These are phyloP conservation scores for Magnaporthiopsis poae DNA, from an alignment of 2,329 filamentous ascomycete species.

Conservation along the genomic window DNA sequence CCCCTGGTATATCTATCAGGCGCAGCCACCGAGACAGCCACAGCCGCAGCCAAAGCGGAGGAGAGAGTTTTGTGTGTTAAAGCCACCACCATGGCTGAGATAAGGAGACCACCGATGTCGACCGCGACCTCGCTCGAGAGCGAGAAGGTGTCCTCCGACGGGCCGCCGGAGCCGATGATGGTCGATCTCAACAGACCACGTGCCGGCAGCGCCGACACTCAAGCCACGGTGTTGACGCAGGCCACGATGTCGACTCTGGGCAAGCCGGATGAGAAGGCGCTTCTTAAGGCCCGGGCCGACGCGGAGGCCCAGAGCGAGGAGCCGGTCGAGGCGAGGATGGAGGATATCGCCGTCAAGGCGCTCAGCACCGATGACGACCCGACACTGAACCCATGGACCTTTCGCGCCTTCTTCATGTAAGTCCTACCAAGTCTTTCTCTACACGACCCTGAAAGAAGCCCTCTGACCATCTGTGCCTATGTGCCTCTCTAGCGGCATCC, in stretches of 20 bases:
- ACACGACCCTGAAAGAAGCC: too few species aligned
- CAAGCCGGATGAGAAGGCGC: neutral
- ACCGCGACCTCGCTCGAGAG: neutral
- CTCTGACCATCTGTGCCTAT: constrained; percentile 4
- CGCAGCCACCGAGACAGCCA: neutral
- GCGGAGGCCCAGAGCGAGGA: constrained; percentile 6
- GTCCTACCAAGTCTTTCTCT: neutral
- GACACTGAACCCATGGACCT: constrained; percentile 15
- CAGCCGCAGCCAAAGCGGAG: neutral
- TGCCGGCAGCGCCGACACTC: neutral
- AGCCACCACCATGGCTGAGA: neutral
- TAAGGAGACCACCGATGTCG: neutral
- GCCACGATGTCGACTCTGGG: neutral
- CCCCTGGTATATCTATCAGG: neutral
- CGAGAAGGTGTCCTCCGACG: neutral
- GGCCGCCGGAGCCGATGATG: neutral
- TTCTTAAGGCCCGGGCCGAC: neutral
- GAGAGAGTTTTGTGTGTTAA: neutral
- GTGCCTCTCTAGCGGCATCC: constrained; percentile 16
- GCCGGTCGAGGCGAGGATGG: constrained; percentile 6
- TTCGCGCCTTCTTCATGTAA: constrained; percentile 13
- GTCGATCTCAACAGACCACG: neutral
- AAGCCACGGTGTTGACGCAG: neutral
- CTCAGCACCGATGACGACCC: constrained; percentile 16
- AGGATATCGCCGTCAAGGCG: constrained; percentile 14